Conservation (phyloP, 1,284 basidiomycete genomes). For the Afroboletus lepidellus region DNA sequence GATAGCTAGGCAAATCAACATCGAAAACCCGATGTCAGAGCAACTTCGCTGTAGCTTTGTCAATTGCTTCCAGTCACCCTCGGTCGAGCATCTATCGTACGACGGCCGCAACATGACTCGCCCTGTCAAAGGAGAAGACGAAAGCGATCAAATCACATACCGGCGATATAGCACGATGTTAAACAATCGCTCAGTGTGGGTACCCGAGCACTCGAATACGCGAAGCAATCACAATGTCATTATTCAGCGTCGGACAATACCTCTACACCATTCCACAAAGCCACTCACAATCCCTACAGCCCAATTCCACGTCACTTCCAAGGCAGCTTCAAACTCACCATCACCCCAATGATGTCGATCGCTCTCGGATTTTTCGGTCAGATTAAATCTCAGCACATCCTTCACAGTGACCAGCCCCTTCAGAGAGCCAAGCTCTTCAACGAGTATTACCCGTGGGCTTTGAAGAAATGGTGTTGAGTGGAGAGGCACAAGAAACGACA, state of each 20-base stretch:
- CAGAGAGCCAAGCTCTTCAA: slow-evolving; percentile 81
- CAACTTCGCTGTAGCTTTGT: too few species aligned
- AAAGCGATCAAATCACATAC: too few species aligned
- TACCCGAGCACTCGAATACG: neutral
- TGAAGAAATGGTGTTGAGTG: neutral
- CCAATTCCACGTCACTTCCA: slow-evolving; percentile 65
- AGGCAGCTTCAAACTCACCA: slow-evolving; percentile 58
- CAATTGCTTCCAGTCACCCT: too few species aligned
- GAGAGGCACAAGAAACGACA: neutral
- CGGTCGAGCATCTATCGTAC: too few species aligned
- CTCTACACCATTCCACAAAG: slow-evolving; percentile 27
- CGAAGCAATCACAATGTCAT: neutral
- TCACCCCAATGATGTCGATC: slow-evolving; percentile 56
- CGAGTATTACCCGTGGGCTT: slow-evolving; percentile 92
- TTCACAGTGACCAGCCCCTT: slow-evolving; percentile 93
- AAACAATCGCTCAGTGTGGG: too few species aligned
- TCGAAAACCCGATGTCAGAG: too few species aligned
- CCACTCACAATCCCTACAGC: slow-evolving; percentile 20
- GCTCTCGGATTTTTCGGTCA: slow-evolving; percentile 52
- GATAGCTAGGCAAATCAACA: too few species aligned
- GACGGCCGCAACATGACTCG: too few species aligned
- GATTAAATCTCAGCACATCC: slow-evolving; percentile 87
- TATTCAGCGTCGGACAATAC: slow-evolving; percentile 17
- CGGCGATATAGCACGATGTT: too few species aligned
- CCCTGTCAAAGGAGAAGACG: too few species aligned